These are phyloP conservation scores for Rhynchosporium agropyri DNA, from an alignment of 2,329 filamentous ascomycete species.

Conservation along the genomic window DNA sequence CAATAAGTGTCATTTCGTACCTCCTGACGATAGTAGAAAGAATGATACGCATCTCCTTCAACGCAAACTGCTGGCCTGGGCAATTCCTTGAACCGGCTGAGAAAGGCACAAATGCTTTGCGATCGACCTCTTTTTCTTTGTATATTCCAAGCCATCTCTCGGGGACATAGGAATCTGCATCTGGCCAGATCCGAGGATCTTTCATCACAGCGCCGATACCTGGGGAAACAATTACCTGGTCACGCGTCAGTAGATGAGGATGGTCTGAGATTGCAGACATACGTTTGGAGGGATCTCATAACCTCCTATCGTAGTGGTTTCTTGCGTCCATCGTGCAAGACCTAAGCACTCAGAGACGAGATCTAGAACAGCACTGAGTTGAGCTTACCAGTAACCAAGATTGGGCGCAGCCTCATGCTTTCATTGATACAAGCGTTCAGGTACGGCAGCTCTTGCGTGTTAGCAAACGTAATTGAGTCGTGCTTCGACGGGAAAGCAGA, in stretches of 20 bases:
- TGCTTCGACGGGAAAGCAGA: slow-evolving; percentile 24
- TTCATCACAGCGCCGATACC: slow-evolving; percentile 17
- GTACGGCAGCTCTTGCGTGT: slow-evolving; percentile 31
- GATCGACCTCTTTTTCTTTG: slow-evolving; percentile 25
- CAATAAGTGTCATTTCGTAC: slow-evolving; percentile 30
- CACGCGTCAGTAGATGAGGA: neutral
- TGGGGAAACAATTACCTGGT: slow-evolving; percentile 23
- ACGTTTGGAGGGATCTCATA: slow-evolving; percentile 32
- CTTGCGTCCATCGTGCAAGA: slow-evolving; percentile 22
- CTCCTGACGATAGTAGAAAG: slow-evolving; percentile 28
- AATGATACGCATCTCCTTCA: slow-evolving; percentile 37
- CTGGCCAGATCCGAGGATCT: slow-evolving; percentile 30
- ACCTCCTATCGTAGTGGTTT: slow-evolving; percentile 24
- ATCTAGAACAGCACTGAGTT: neutral
- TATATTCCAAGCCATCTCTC: slow-evolving; percentile 32
- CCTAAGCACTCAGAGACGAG: slow-evolving; percentile 16
- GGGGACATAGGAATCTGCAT: slow-evolving; percentile 28
- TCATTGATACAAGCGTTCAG: slow-evolving; percentile 33
- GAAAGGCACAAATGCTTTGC: slow-evolving; percentile 37
- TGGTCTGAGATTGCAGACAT: neutral
- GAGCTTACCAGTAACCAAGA: slow-evolving; percentile 21
- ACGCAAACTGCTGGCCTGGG: slow-evolving; percentile 40
- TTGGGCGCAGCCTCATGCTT: slow-evolving; percentile 31
- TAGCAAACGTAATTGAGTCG: slow-evolving; percentile 27
- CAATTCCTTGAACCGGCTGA: slow-evolving; percentile 40